Evolutionary conservation across 2,329 filamentous ascomycete species (phyloP), one percentile per base, ranked within the genome.

Genomic region (Aspergillus sp.): DNA sequence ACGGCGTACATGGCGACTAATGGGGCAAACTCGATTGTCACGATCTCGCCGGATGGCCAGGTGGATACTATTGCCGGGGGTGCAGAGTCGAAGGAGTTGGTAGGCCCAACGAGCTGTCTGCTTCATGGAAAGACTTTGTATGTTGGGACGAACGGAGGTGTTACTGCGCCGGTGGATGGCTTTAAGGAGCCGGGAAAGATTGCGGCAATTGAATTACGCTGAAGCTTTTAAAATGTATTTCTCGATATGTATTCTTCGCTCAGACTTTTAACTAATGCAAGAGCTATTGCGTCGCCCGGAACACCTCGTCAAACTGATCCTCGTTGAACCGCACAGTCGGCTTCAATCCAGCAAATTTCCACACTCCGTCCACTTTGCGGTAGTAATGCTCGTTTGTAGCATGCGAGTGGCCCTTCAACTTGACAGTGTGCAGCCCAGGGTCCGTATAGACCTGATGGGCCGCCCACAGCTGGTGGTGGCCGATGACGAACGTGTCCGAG

Each of bases 381-480:
- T 81, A 82, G 65, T 73, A 78, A 62, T 79, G 76, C 48, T 72
- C 73, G 60, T 79, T 79, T 55, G 73, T 74, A 47, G 73, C 73
- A 66, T 82, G 78, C 10, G 73, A 76, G 57, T 82, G 80, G 49
- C 80, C 80, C 67, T 81, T 81, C 59, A 79, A 70, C 46, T 70
- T 70, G 34, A 82, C 76, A 27, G 68, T 62, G 42, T 64, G 55
- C 48, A 74, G 57, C 32, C 64, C 70, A n/a, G 60, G 66, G 54
- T 79, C 76, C 2, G 71, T 75, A 66, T 81, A 82, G 43, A 77
- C 71, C 67, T 82, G 79, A 58, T 83, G 80, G 2, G 79, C 78
- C 32, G 80, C 79, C 38, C 80, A 77, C 42, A 82, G 65, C 67
- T 82, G 79, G 63, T 81, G 78, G 58, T 76, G 72, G n/a, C 79